Base-by-base conservation (phyloP, 768 basidiomycete genomes). In the Auriculariales sp. region DNA sequence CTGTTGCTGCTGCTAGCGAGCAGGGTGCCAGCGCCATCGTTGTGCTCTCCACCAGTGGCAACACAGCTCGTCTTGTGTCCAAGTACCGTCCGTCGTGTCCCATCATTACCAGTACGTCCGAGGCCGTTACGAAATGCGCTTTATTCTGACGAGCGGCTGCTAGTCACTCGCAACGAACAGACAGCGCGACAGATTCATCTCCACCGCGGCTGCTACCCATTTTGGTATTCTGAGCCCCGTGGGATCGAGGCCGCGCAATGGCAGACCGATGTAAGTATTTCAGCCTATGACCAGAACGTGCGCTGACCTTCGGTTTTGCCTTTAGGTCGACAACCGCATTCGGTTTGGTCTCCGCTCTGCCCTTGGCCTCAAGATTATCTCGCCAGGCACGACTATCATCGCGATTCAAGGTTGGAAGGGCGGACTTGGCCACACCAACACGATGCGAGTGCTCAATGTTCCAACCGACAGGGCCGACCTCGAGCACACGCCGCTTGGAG, bases 351-450 rank as follows among this genome's bases (percentile, higher is more conserved):
- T 98, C 65, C 75, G 79, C 62, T 82, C 72, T 61, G 95, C 88
- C 3, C 71, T 97, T 39, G 74, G 69, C 15, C 67, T 99, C 66
- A 83, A 86, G 55, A 76, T 99, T 62, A 81, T 98, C 71, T 79
- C 80, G 59, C 79, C 89, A 31, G 88, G 90, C 49, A 81, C 81
- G 48, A 89, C 92, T 24, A 77, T 99, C 60, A 73, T 98, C 54
- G 94, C 94, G 46, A 85, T 99, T 3, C 95, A 98, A 66, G 95
- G 95, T n/a, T 99, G 94, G 94, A 94, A 92, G 70, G 89, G 92
- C 36, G 95, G 95, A 52, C 77, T 95, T 39, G 93, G 92, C 28
- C 91, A 95, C 68, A 93, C 90, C 56, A 92, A 93, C 72, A 91
- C 88, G 11, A 70, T 92, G 51, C 82, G 89, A 46, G 75, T 92